phyloP scores from a whole-genome alignment of 148 eudicot genomes.

The Chenopodium quinoa region DNA sequence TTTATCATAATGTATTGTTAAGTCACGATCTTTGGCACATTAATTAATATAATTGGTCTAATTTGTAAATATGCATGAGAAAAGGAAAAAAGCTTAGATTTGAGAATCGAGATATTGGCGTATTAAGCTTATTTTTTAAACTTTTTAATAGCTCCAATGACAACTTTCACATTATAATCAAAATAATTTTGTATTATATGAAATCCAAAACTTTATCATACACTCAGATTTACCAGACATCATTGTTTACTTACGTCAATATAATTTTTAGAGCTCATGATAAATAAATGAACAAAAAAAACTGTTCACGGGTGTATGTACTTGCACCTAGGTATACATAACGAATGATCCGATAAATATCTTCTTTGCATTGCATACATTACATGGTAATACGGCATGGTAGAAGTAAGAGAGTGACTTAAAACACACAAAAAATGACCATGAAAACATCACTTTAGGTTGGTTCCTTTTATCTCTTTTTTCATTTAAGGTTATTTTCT shows the following conservation, averaged over 20 bases:
- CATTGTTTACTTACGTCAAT: too few species aligned
- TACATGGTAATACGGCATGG: background rate
- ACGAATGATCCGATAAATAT: background rate
- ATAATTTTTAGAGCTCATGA: background rate
- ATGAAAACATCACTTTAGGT: background rate
- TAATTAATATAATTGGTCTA: background rate
- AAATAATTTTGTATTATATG: background rate
- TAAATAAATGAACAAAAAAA: too few species aligned
- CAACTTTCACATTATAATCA: too few species aligned
- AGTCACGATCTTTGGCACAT: background rate
- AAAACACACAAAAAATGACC: background rate
- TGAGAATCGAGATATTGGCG: background rate
- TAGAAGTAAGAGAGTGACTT: background rate
- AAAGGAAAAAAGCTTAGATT: background rate
- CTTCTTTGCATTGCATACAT: background rate
- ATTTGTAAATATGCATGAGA: background rate
- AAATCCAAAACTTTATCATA: too few species aligned
- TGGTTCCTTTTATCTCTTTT: background rate
- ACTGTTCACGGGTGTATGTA: too few species aligned
- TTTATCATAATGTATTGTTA: background rate
- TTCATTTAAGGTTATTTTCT: conserved; percentile 15
- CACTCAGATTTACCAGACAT: too few species aligned
- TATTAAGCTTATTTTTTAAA: too few species aligned
- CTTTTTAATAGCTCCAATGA: background rate
- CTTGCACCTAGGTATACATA: too few species aligned